Evolutionary conservation across 2,329 filamentous ascomycete genomes (phyloP).

Genomic region (Cadophora gregata): DNA sequence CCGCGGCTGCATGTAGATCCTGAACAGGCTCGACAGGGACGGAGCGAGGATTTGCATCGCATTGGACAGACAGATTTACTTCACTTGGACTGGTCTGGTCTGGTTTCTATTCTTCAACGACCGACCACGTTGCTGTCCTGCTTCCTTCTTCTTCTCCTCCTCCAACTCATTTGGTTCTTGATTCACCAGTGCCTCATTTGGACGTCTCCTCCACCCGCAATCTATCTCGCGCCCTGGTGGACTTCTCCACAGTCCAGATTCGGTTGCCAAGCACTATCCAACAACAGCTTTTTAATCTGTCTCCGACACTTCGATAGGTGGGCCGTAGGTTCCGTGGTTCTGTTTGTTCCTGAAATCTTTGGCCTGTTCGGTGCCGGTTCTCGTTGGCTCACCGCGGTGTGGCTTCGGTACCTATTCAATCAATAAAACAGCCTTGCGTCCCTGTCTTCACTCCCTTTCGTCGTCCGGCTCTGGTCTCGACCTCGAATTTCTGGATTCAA

Average conservation of each 20-base stretch:
- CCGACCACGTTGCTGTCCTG: constrained; percentile 2
- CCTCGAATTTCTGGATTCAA: constrained; percentile 21
- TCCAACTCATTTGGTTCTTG: background rate
- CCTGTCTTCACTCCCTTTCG: constrained; percentile 1
- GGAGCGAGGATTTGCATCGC: constrained; percentile 4
- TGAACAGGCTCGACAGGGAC: too few species aligned
- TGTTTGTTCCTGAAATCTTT: constrained; percentile 10
- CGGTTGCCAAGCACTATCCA: constrained; percentile 20
- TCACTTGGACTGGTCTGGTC: background rate
- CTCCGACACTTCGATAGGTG: constrained; percentile 15
- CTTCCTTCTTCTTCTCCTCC: constrained; percentile 4
- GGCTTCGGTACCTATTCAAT: background rate
- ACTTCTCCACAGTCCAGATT: constrained; percentile 24
- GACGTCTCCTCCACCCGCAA: background rate
- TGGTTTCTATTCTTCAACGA: background rate
- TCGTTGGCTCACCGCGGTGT: background rate
- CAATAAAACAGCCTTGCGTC: background rate
- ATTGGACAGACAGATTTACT: background rate
- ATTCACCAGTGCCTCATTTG: background rate
- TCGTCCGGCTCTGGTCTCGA: constrained; percentile 12
- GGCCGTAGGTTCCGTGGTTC: background rate
- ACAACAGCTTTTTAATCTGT: constrained; percentile 25
- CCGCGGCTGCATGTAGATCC: constrained; percentile 18
- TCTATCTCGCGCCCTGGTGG: constrained; percentile 4
- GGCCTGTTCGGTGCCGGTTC: background rate